phyloP scores from a whole-genome alignment of 331 rosid species.

The Phaseolus coccineus region DNA sequence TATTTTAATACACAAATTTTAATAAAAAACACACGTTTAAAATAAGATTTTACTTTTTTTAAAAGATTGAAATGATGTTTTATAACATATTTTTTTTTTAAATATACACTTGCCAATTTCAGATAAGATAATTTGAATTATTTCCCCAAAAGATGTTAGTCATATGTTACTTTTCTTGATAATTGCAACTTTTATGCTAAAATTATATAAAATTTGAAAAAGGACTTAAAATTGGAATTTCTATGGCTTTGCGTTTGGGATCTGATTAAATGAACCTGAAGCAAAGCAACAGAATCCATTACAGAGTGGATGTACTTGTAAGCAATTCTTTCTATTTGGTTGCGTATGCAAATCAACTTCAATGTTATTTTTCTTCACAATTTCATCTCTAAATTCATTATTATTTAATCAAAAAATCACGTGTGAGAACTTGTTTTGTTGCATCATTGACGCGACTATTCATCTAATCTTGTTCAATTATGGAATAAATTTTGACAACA shows the following conservation, averaged over 20 bases:
- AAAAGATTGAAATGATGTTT: too few species aligned
- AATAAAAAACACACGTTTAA: too few species aligned
- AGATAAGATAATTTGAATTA: neutral
- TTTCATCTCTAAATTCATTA: neutral
- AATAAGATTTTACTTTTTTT: too few species aligned
- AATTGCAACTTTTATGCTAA: neutral
- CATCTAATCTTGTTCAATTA: neutral
- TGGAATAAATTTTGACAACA: neutral
- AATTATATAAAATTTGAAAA: neutral
- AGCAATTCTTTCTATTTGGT: slow-evolving; percentile 28
- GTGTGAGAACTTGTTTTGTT: neutral
- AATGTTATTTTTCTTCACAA: neutral
- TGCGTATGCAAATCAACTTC: slow-evolving; percentile 34
- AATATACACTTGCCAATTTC: neutral
- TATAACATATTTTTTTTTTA: too few species aligned
- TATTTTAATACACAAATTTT: too few species aligned
- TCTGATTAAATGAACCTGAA: slow-evolving; percentile 34
- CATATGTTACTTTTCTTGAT: too few species aligned
- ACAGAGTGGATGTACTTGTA: neutral
- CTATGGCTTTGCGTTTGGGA: slow-evolving; percentile 7
- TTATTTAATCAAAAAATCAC: neutral
- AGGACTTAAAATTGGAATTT: neutral
- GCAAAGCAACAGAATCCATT: slow-evolving; percentile 34
- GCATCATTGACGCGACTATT: neutral
- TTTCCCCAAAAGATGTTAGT: neutral